These are phyloP conservation scores for Daldinia childiae DNA, from an alignment of 495 filamentous ascomycete genomes.

Conservation along the genomic window DNA sequence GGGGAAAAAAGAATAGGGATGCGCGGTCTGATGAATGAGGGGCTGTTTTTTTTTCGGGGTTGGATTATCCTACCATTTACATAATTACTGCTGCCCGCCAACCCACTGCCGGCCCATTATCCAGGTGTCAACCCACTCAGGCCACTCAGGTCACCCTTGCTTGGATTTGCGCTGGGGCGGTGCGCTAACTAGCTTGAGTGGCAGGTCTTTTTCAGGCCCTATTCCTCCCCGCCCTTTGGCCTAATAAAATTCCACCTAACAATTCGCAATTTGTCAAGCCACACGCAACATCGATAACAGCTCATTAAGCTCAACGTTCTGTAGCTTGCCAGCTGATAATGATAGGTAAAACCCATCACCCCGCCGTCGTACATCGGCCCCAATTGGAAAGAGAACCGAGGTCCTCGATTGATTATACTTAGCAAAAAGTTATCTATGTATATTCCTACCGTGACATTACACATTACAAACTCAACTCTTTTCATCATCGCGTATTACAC, in stretches of 20 bases:
- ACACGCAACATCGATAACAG: constrained; percentile 14
- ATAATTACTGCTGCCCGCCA: constrained; percentile 19
- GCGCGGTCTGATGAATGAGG: constrained; percentile 45
- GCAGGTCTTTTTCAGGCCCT: not conserved
- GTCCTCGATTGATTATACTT: constrained; percentile 3
- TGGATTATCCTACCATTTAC: constrained; percentile 19
- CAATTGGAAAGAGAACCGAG: constrained; percentile 3
- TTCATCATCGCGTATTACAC: constrained; percentile 15
- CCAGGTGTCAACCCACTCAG: constrained; percentile 4
- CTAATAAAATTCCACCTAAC: constrained; percentile 3
- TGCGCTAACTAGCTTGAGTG: constrained; percentile 18
- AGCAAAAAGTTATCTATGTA: not conserved
- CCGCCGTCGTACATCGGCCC: constrained; percentile 28
- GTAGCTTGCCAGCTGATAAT: constrained; percentile 1
- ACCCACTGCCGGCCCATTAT: not conserved
- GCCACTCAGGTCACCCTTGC: no score
- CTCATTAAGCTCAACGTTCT: not conserved
- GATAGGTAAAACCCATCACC: constrained; percentile 24
- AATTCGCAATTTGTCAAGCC: constrained; percentile 30
- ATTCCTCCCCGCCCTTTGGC: not conserved
- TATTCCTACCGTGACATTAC: not conserved
- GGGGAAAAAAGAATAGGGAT: constrained; percentile 33
- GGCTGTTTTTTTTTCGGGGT: constrained; percentile 37
- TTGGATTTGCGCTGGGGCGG: constrained; percentile 16
- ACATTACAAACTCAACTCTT: not conserved